A percentile compares a stretch with the other conserved stretches of the same genome.
phyloP scores from a whole-genome alignment of 1,284 basidiomycete genomes.

The Cutaneotrichosporon mucoides region DNA sequence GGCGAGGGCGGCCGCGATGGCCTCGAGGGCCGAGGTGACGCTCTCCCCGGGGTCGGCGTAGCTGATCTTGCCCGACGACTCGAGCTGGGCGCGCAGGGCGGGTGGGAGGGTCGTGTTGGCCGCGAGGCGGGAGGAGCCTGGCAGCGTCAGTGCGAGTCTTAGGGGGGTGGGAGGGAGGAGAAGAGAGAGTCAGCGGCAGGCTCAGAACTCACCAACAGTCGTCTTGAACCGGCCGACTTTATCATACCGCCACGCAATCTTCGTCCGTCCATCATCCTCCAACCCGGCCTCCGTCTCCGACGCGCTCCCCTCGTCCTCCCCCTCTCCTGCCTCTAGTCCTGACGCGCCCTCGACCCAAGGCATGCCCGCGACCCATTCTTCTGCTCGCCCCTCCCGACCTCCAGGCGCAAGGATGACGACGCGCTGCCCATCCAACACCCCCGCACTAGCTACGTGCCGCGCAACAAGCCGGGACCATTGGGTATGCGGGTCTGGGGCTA shows the following conservation, averaged over 20 bases:
- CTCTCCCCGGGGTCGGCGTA: conserved; percentile 1
- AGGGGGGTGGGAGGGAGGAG: too few relatives aligned
- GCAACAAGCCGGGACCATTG: conserved; percentile 81
- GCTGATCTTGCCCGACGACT: neutral
- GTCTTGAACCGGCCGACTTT: conserved; percentile 87
- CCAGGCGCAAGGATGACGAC: conserved; percentile 64
- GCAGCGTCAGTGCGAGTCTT: neutral
- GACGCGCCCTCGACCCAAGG: conserved; percentile 69
- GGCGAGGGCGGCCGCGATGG: conserved; percentile 2
- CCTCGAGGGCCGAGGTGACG: neutral
- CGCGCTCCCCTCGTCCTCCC: conserved; percentile 48
- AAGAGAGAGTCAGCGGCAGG: too few relatives aligned
- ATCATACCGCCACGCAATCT: conserved; percentile 95
- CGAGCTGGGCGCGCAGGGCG: conserved; percentile 18
- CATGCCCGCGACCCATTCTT: conserved; percentile 59
- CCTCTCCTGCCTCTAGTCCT: conserved; percentile 30
- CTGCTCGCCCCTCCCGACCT: conserved; percentile 52
- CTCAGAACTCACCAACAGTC: conserved; percentile 55
- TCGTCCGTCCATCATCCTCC: conserved; percentile 53
- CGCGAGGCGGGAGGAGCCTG: conserved; percentile 8
- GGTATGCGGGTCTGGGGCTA: conserved; percentile 76
- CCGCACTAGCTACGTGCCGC: conserved; percentile 84
- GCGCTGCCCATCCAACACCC: conserved; percentile 66
- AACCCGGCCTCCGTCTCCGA: conserved; percentile 52
- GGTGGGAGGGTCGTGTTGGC: conserved; percentile 28